phyloP scores from a whole-genome alignment of 176 grass and related monocot species.

The Alopecurus myosuroides region DNA sequence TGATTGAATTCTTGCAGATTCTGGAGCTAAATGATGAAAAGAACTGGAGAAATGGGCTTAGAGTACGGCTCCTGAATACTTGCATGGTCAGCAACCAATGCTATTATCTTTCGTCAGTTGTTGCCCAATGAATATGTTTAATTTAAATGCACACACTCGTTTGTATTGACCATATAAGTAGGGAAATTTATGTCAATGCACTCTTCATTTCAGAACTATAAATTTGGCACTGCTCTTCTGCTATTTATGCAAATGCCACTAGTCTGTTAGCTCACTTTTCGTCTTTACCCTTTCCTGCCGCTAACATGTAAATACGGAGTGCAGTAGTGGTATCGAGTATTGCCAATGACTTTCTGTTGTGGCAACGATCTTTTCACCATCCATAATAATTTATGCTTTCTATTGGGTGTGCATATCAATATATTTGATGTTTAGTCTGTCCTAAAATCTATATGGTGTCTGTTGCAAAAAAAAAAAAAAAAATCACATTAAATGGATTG shows the following conservation, averaged over 20 bases:
- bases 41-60: slow-evolving; percentile 69
- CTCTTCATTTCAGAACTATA: not conserved
- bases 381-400: not conserved
- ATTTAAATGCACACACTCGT: not conserved
- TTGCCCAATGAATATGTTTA: not conserved
- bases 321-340: not conserved
- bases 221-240: not conserved
- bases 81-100: slow-evolving; percentile 38
- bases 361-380: not conserved
- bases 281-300: not conserved
- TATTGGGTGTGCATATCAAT: not conserved
- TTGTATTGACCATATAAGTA: not conserved
- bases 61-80: slow-evolving; percentile 52
- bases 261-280: not conserved
- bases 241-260: not conserved
- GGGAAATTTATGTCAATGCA: not conserved
- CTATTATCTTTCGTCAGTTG: not conserved
- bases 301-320: not conserved
- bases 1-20: slow-evolving; percentile 39
- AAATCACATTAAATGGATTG: not conserved
- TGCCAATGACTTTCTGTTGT: not conserved
- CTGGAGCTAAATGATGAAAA: slow-evolving; percentile 58
- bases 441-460: not conserved
- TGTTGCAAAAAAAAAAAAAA: not conserved
- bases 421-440: not conserved